Percentiles rank a stretch among this genome's conserved stretches.
These are phyloP conservation scores for Apodospora peruviana DNA, from an alignment of 495 filamentous ascomycete genomes.

Conservation along the genomic window DNA sequence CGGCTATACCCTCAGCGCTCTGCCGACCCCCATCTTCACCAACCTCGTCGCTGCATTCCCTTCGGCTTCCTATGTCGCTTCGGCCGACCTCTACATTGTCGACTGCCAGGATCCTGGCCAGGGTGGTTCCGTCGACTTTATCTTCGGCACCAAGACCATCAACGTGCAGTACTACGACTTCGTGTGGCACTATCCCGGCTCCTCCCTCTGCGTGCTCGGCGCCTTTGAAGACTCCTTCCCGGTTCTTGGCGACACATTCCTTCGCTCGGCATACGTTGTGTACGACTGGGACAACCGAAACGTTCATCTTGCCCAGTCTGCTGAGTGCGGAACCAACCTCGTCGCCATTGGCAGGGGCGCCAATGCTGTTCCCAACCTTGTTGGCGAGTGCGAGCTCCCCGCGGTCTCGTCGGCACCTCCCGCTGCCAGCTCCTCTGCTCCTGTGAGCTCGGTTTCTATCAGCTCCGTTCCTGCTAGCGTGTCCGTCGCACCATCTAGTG, in stretches of 20 bases:
- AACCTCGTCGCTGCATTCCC: conserved; percentile 27
- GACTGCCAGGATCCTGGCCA: conserved; percentile 53
- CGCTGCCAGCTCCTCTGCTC: not conserved
- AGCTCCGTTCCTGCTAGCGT: not conserved
- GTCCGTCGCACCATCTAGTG: not conserved
- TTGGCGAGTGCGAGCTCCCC: conserved; percentile 4
- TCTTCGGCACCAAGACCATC: conserved; percentile 36
- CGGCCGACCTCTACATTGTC: conserved; percentile 50
- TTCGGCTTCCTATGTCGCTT: conserved; percentile 38
- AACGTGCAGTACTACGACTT: conserved; percentile 61
- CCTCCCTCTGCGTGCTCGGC: conserved; percentile 26
- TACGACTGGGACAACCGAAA: conserved; percentile 84
- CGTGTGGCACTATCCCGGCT: conserved; percentile 42
- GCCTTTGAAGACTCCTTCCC: conserved; percentile 50
- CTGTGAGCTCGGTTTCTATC: not conserved
- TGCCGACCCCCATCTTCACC: conserved; percentile 16
- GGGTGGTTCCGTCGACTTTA: conserved; percentile 57
- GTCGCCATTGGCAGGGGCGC: conserved; percentile 17
- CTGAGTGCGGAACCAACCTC: conserved; percentile 21
- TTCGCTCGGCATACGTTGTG: conserved; percentile 90
- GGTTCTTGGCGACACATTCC: conserved; percentile 88
- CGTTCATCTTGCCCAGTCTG: conserved; percentile 70
- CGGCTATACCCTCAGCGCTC: conserved; percentile 16
- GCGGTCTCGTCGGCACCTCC: not conserved
- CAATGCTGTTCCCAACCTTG: conserved; percentile 16